Base-by-base conservation (phyloP, 129 eudicot species). In the Lonicera japonica region DNA sequence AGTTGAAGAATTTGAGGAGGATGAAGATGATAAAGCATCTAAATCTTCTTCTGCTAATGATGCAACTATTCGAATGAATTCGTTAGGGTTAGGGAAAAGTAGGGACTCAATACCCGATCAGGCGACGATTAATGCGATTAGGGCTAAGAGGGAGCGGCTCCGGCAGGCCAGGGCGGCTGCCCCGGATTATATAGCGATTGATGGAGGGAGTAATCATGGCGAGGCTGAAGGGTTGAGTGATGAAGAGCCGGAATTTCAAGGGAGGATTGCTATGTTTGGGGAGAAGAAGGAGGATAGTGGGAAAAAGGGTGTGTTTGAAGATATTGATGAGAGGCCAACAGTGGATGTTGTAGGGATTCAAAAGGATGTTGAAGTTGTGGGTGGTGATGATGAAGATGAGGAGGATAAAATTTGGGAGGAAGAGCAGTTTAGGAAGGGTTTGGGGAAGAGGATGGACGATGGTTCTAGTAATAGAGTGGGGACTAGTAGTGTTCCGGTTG, bases 371-470 rank as follows among this genome's bases (percentile, higher is more conserved):
- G 58, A 29, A 8, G 63, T 17, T 68, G 86, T 69, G 12, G 86
- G 63, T 56, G 73, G 53, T 54, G 96, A 87, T 63, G 94, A 84
- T 36, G 86, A 80, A 54, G 90, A 85, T 25, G 98, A 92, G 58
- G 98, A 87, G 86, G 98, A 92, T 22, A 85, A 84, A 75, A 77
- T 77, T 76, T 92, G 96, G 99, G 99, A 88, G 46, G 96, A 92
- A 47, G 99, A 92, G 64, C 96, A 92, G 77, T 71, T 88, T 46
- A 80, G 99, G 71, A 92, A 92, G 70, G 99, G 91, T 56, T 64
- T 92, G 29, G 99, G 99, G 46, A 88, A 79, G 70, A 82, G 96
- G 68, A 69, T 80, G 43, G 96, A 87, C 69, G 99, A 92, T 11
- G 84, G 87, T 54, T 66, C 25, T 17, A 64, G 22, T 17, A 72